A percentile compares a stretch with the other conserved stretches of the same genome.
Evolutionary conservation across 1,284 basidiomycete genomes (phyloP).

Genomic region (Moesziomyces antarcticus): DNA sequence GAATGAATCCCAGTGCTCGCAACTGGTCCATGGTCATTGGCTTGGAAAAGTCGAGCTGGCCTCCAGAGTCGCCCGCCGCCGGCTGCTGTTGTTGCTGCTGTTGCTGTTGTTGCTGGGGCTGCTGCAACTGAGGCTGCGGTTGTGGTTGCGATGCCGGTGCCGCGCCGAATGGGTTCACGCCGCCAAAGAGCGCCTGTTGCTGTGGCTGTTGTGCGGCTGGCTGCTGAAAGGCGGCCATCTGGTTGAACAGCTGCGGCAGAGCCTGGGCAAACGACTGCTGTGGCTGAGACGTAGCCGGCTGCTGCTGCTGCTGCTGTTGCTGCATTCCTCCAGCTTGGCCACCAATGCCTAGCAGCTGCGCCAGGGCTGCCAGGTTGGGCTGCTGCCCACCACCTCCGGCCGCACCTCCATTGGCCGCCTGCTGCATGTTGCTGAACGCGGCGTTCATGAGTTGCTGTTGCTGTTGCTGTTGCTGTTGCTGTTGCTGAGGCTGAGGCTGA

Average conservation of each 20-base stretch:
- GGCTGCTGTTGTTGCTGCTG: constrained; percentile 15
- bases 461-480: constrained; percentile 13
- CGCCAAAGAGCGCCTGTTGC: constrained; percentile 15
- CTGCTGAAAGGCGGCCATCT: constrained; percentile 1
- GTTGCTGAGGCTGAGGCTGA: constrained; percentile 2
- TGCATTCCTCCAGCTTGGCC: constrained; percentile 4
- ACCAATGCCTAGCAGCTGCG: constrained; percentile 26
- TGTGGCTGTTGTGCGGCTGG: constrained; percentile 9
- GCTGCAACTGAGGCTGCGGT: not conserved
- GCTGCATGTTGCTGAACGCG: constrained; percentile 6
- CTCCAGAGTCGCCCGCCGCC: not conserved
- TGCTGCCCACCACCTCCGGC: constrained; percentile 4
- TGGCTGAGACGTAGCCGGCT: constrained; percentile 4
- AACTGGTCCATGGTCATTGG: constrained; percentile 49
- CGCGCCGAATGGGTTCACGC: constrained; percentile 5
- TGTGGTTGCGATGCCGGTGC: not conserved
- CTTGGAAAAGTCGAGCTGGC: constrained; percentile 31
- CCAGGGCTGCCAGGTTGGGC: constrained; percentile 27
- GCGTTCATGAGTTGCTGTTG: constrained; percentile 3
- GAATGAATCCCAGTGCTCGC: constrained; percentile 40
- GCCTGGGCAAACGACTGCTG: constrained; percentile 13
- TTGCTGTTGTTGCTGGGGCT: not conserved
- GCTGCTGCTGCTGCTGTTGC: constrained; percentile 12
- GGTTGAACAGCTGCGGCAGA: constrained; percentile 15
- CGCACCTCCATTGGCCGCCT: not conserved